Conservation (phyloP, 495 filamentous ascomycete species). For the Copromyces sp. region DNA sequence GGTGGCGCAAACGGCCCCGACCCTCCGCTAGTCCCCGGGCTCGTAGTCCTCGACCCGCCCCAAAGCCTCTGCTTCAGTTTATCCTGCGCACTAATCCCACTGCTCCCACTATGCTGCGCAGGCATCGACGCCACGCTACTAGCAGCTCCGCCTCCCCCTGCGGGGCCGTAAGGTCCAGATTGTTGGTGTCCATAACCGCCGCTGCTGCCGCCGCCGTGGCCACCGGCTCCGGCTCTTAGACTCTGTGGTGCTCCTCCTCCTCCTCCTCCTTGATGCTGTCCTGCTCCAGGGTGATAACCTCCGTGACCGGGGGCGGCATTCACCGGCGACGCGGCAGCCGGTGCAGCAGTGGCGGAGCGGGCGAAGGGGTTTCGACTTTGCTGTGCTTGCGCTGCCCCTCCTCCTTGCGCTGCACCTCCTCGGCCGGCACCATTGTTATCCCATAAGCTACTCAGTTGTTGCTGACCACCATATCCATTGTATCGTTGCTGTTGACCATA, state of each 20-base stretch:
- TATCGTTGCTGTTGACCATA: constrained; percentile 39
- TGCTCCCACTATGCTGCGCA: neutral
- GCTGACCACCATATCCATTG: constrained; percentile 18
- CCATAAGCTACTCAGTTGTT: constrained; percentile 72
- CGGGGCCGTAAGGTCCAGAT: constrained; percentile 21
- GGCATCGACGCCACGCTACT: constrained; percentile 9
- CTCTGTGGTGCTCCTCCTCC: constrained; percentile 23
- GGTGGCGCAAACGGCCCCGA: constrained; percentile 31
- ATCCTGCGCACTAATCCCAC: constrained; percentile 32
- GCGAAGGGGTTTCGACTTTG: constrained; percentile 15
- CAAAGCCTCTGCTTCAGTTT: constrained; percentile 42
- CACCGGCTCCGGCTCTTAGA: constrained; percentile 42
- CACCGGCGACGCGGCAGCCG: constrained; percentile 1
- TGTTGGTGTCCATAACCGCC: constrained; percentile 13
- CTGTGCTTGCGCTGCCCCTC: constrained; percentile 1
- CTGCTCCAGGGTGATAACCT: constrained; percentile 43
- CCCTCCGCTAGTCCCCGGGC: constrained; percentile 12
- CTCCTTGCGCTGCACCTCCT: constrained; percentile 35
- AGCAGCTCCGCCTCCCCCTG: constrained; percentile 13
- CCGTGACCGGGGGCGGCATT: constrained; percentile 39
- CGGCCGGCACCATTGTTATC: constrained; percentile 45
- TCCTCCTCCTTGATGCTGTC: constrained; percentile 42
- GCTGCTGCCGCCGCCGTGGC: neutral
- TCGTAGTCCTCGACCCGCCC: constrained; percentile 33
- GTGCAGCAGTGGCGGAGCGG: constrained; percentile 1